Evolutionary conservation across 169 alveolate species (phyloP).

Genomic region (Fabrea salina): DNA sequence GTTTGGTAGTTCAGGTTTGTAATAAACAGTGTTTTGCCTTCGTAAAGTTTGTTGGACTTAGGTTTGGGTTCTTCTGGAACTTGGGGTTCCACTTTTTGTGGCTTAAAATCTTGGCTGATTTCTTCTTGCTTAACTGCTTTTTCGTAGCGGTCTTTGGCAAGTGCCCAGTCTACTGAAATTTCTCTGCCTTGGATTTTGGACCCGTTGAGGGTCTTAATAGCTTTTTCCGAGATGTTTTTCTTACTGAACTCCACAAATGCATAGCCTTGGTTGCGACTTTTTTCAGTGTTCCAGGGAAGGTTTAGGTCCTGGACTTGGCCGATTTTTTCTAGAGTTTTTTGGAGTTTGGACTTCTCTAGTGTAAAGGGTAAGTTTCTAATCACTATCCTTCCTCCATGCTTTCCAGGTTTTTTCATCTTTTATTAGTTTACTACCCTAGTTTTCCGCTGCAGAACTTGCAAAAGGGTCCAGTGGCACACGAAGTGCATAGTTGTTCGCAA

Average conservation of each 20-base stretch:
- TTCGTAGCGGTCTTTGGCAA: not conserved
- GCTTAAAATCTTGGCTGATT: not conserved
- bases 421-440: no score
- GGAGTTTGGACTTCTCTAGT: not conserved
- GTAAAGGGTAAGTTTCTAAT: constrained; percentile 3
- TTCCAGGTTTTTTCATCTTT: constrained; percentile 28
- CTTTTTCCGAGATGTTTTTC: constrained; percentile 2
- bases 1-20: not conserved
- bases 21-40: not conserved
- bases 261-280: not conserved
- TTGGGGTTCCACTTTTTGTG: not conserved
- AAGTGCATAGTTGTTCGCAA: no score
- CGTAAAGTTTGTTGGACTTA: not conserved
- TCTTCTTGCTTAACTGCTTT: not conserved
- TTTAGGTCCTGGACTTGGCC: not conserved
- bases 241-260: constrained; percentile 31
- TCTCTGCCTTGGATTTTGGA: not conserved
- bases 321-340: not conserved
- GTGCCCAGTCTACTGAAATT: constrained; percentile 10
- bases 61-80: not conserved
- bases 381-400: constrained; percentile 27
- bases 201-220: constrained; percentile 9
- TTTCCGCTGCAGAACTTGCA: no score
- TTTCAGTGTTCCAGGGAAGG: not conserved
- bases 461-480: no score